Percentiles rank a stretch among this genome's conserved stretches.
phyloP scores from a whole-genome alignment of 1,284 basidiomycete species.

The Neolentinus lepideus region DNA sequence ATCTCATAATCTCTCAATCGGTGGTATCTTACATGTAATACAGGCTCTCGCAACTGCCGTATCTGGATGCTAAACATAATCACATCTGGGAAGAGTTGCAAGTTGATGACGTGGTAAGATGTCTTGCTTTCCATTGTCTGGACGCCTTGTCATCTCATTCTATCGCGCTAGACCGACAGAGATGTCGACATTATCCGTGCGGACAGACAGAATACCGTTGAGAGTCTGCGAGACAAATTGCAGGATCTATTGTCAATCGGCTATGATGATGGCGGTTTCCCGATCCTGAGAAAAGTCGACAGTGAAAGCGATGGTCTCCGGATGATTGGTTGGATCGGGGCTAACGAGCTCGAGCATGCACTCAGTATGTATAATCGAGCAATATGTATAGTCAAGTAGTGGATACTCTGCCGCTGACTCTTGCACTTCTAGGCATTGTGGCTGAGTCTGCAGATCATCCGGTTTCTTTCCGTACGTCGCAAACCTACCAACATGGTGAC shows the following conservation, averaged over 20 bases:
- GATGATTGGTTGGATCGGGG: conserved; percentile 90
- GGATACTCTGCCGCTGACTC: background rate
- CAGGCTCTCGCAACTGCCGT: conserved; percentile 75
- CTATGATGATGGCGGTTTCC: conserved; percentile 84
- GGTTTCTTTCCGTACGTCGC: conserved; percentile 56
- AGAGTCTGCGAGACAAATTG: conserved; percentile 62
- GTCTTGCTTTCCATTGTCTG: background rate
- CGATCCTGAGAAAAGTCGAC: conserved; percentile 57
- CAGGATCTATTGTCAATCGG: conserved; percentile 50
- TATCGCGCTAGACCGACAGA: conserved; percentile 52
- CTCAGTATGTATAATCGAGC: conserved; percentile 53
- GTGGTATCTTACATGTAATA: background rate
- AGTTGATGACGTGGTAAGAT: conserved; percentile 70
- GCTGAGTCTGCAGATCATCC: conserved; percentile 65
- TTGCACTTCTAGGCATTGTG: conserved; percentile 49
- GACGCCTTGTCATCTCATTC: background rate
- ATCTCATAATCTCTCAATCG: conserved; percentile 6
- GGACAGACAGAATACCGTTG: conserved; percentile 67
- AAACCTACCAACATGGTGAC: conserved; percentile 30
- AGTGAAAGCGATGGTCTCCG: conserved; percentile 43
- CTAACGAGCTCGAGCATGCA: conserved; percentile 90
- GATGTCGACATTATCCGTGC: conserved; percentile 62
- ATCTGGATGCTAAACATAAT: conserved; percentile 84
- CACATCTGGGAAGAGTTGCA: conserved; percentile 79
- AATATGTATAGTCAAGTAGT: conserved; percentile 10